These are phyloP conservation scores for Piper betle DNA, from an alignment of 164 flowering plant species.

Conservation along the genomic window DNA sequence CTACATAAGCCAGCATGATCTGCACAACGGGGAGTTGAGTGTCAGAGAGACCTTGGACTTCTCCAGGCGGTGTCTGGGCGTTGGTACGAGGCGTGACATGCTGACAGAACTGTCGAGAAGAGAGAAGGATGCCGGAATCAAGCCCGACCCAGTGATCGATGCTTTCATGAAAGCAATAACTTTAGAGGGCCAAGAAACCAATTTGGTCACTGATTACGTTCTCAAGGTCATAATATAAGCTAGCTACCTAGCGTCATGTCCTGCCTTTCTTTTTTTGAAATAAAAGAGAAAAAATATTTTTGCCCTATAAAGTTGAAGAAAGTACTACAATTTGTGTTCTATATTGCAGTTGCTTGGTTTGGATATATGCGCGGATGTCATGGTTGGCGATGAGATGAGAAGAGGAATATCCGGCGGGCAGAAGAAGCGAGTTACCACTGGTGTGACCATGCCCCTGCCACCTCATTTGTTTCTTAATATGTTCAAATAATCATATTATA, in stretches of 20 bases:
- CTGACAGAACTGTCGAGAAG: constrained; percentile 19
- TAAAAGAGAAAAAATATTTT: too few species aligned
- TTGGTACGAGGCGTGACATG: too few species aligned
- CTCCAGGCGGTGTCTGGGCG: too few species aligned
- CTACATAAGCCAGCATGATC: constrained; percentile 50
- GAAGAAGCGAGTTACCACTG: constrained; percentile 55
- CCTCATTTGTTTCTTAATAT: too few species aligned
- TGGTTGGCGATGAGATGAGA: constrained; percentile 52
- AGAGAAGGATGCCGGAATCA: constrained; percentile 42
- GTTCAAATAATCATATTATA: too few species aligned
- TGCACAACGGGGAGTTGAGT: too few species aligned
- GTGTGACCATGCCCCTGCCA: constrained; percentile 15
- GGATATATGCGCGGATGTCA: constrained; percentile 45
- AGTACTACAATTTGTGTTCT: background rate
- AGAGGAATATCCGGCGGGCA: constrained; percentile 62
- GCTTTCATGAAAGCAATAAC: constrained; percentile 49
- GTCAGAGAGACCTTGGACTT: too few species aligned
- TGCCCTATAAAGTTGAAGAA: too few species aligned
- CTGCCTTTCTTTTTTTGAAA: background rate
- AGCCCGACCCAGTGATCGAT: constrained; percentile 55
- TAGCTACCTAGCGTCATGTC: constrained; percentile 12
- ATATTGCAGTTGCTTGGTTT: constrained; percentile 38
- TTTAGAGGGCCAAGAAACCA: constrained; percentile 40
- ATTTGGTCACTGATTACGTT: constrained; percentile 28
- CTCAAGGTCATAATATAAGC: too few species aligned